phyloP scores from a whole-genome alignment of 176 grass and related monocot species.

The Triticum timopheevii region DNA sequence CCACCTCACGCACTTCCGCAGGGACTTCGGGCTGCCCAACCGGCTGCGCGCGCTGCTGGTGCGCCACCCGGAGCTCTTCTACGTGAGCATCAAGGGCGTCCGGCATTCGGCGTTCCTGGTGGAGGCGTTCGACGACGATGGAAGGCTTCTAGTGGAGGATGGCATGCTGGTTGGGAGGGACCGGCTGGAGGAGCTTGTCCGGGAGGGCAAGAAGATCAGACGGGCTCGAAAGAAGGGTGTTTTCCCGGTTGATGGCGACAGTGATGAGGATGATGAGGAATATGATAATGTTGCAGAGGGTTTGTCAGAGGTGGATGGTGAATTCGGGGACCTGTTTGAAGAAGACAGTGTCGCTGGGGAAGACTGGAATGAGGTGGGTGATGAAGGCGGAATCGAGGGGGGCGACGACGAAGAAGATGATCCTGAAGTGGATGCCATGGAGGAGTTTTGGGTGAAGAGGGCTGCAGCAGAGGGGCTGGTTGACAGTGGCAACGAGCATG shows the following conservation, averaged over 20 bases:
- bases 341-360: constrained; percentile 35
- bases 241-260: neutral
- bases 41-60: constrained; percentile 12
- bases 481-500: constrained; percentile 36
- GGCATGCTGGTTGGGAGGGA: neutral
- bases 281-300: neutral
- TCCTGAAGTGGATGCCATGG: constrained; percentile 39
- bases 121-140: neutral
- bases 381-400: constrained; percentile 16
- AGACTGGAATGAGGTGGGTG: constrained; percentile 60
- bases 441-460: constrained; percentile 88
- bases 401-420: neutral
- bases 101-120: constrained; percentile 10
- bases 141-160: neutral
- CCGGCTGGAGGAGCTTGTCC: constrained; percentile 18
- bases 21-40: constrained; percentile 19
- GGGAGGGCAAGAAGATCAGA: constrained; percentile 9
- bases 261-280: neutral
- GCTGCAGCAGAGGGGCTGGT: constrained; percentile 47
- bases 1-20: constrained; percentile 22
- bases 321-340: neutral
- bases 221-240: neutral
- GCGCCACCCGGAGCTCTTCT: constrained; percentile 7
- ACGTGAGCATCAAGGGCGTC: constrained; percentile 14
- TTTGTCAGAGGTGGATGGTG: neutral